These are phyloP conservation scores for Vitis riparia DNA, from an alignment of 164 flowering plant genomes.

Conservation along the genomic window DNA sequence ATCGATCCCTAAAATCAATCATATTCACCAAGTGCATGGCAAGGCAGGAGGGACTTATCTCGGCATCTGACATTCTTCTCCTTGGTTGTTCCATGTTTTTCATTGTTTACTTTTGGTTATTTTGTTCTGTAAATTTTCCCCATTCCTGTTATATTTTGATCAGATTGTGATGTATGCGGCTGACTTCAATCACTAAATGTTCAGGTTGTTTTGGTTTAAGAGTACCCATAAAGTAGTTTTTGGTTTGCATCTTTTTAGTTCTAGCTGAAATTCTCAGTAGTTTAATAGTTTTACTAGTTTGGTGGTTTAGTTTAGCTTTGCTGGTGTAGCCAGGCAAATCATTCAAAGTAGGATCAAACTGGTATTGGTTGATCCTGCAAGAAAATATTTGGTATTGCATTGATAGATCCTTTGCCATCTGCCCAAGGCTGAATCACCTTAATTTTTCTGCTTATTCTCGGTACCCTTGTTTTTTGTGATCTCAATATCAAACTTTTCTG, in stretches of 20 bases:
- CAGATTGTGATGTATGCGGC: background rate
- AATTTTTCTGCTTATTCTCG: too few species aligned
- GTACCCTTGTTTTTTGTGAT: too few species aligned
- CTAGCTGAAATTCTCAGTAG: too few species aligned
- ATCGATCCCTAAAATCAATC: slow-evolving; percentile 3
- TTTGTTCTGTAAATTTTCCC: background rate
- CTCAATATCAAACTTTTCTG: too few species aligned
- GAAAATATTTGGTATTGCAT: too few species aligned
- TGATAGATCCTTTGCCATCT: too few species aligned
- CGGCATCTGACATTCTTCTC: background rate
- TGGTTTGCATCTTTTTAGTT: background rate
- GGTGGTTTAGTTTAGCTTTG: too few species aligned
- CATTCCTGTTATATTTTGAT: background rate
- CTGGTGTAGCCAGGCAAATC: too few species aligned
- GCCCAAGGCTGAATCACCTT: too few species aligned
- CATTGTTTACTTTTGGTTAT: background rate
- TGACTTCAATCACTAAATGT: background rate
- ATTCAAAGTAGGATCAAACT: too few species aligned
- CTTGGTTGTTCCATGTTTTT: background rate
- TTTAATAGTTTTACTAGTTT: too few species aligned
- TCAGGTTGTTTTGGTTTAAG: background rate
- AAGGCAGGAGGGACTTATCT: background rate
- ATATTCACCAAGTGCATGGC: background rate
- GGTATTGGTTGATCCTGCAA: background rate
- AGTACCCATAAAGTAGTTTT: background rate